Evolutionary conservation across 805 yeast species (phyloP).

Genomic region (Ogataea henricii): DNA sequence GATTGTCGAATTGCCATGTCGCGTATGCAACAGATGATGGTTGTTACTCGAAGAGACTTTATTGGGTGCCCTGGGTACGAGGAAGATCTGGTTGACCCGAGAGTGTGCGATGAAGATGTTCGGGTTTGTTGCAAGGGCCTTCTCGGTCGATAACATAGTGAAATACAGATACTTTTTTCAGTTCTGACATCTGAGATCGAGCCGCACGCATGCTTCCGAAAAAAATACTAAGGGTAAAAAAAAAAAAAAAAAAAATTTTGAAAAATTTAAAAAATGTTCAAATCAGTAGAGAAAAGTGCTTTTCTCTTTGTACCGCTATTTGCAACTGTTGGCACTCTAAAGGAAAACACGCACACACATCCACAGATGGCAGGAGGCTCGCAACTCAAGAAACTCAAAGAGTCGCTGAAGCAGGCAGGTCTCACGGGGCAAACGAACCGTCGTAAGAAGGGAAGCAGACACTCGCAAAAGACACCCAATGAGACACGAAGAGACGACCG

Average conservation of each 20-base stretch:
- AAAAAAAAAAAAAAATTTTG: not conserved
- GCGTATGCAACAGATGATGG: too few species aligned
- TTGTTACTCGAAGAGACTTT: too few species aligned
- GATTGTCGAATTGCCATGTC: too few species aligned
- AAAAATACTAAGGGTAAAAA: not conserved
- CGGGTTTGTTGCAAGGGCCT: too few species aligned
- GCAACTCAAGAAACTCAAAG: conserved; percentile 81
- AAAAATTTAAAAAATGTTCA: conserved; percentile 1
- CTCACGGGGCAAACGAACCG: conserved; percentile 82
- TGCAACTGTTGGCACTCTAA: too few species aligned
- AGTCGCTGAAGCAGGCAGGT: conserved; percentile 73
- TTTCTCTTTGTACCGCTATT: too few species aligned
- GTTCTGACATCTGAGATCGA: not conserved
- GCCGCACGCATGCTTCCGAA: conserved; percentile 3
- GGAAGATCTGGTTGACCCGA: too few species aligned
- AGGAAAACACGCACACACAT: not conserved
- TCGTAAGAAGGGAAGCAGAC: conserved; percentile 55
- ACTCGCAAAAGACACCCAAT: conserved; percentile 52
- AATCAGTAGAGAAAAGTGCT: not conserved
- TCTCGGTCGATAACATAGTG: too few species aligned
- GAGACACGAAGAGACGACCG: conserved; percentile 74
- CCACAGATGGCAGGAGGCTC: conserved; percentile 59
- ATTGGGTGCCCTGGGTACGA: too few species aligned
- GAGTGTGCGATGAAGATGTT: too few species aligned
- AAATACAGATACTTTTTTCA: too few species aligned